Conservation (phyloP, 495 filamentous ascomycete species). For the Neurospora pannonica region DNA sequence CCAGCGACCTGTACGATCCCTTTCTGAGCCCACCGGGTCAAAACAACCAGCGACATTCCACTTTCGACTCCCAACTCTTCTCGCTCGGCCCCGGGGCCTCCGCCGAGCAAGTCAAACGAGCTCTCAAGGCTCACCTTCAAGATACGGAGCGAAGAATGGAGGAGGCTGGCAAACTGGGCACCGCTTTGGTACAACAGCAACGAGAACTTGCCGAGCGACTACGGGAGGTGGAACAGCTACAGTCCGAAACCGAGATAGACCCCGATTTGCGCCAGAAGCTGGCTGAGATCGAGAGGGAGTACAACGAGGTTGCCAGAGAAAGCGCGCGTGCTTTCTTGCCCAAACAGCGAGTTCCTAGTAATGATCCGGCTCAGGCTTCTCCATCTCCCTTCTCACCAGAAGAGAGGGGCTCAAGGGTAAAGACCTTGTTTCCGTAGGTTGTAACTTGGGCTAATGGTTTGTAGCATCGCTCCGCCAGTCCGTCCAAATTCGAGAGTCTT, state of each 20-base stretch:
- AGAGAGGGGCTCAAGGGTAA: conserved; percentile 44
- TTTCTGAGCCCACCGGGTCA: conserved; percentile 38
- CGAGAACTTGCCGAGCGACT: conserved; percentile 70
- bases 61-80: conserved; percentile 71
- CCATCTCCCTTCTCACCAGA: conserved; percentile 45
- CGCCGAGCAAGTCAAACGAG: conserved; percentile 75
- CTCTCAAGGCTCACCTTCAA: conserved; percentile 79
- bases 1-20: conserved; percentile 40
- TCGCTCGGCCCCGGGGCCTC: conserved; percentile 67
- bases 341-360: conserved; percentile 63
- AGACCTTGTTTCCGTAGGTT: background rate
- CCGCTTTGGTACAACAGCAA: conserved; percentile 73
- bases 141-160: conserved; percentile 88
- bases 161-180: conserved; percentile 81
- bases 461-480: conserved; percentile 55
- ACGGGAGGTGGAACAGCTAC: conserved; percentile 71
- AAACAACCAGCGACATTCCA: conserved; percentile 60
- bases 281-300: conserved; percentile 82
- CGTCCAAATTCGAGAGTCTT: conserved; percentile 74
- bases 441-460: conserved; percentile 12
- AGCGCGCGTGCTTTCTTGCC: conserved; percentile 84
- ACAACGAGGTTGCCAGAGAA: conserved; percentile 87
- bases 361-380: conserved; percentile 51
- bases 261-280: conserved; percentile 77
- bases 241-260: conserved; percentile 71